Evolutionary conservation across 306 rosid genomes (phyloP), one percentile per base, ranked within the genome.

Genomic region (Rosa rugosa): DNA sequence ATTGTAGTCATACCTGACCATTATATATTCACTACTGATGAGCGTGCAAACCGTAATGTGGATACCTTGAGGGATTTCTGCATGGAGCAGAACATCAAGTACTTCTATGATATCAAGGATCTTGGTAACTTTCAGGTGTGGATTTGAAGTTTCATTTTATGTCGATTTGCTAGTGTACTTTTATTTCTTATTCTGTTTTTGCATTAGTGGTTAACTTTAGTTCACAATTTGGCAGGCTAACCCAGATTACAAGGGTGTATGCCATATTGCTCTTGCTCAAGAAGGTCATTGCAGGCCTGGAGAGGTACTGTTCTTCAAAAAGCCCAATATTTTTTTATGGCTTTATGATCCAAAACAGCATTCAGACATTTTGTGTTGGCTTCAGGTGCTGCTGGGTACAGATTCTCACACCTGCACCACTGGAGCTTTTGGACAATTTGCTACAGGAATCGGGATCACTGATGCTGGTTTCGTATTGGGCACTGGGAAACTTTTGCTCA

Each of bases 271-370:
- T 67, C 96, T 94, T 88, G 98, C 98, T 47, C 98, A 94, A 89
- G 98, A 94, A 89, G 98, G 98, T 84, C 98, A 94, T 80, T 90
- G 97, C 79, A 90, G 98, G 87, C 98, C 98, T 13, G 98, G 98
- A 84, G 98, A 94, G 98, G 98, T 89, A 81, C 38, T 31, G 79
- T 68, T 41, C 78, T 86, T 67, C 0, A 17, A 34, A 46, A 38
- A 31, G 9, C 20, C 22, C 45, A 27, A 11, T 2, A 62, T 3
- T 10, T 18, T 62, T 42, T 51, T 72, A 27, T 82, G 84, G 45
- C 31, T 68, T 75, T 57, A 40, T 10, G 46, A 62, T 81, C 76
- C 77, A 62, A 50, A 79, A 22, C 40, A 57, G 46, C 56, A 75
- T 45, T 46, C 76, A 70, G 86, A 80, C 69, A 23, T 25, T 38